phyloP scores from a whole-genome alignment of 108 stramenopile species.

The Fragilariopsis cylindrus region DNA sequence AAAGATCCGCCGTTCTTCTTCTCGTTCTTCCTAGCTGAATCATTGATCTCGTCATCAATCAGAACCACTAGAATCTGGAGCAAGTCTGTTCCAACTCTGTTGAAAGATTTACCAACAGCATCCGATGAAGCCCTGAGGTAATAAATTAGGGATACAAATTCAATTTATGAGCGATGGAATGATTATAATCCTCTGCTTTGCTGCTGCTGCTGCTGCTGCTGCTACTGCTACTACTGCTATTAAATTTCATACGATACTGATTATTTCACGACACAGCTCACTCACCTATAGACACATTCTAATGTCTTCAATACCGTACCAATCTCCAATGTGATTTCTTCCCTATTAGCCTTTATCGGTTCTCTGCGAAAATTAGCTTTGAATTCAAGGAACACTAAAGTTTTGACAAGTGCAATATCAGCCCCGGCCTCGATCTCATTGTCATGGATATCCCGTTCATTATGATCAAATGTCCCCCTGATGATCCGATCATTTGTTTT shows the following conservation, averaged over 20 bases:
- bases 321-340: conserved; percentile 39
- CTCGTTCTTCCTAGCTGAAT: neutral
- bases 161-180: neutral
- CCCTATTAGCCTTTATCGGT: conserved; percentile 17
- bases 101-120: conserved; percentile 42
- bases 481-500: too few relatives aligned
- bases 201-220: too few relatives aligned
- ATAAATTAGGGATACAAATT: neutral
- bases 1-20: neutral
- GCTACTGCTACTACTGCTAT: too few relatives aligned
- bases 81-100: conserved; percentile 43
- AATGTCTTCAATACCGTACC: conserved; percentile 36
- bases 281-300: conserved; percentile 46
- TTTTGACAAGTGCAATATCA: conserved; percentile 52
- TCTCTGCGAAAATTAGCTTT: conserved; percentile 24
- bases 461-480: conserved; percentile 43
- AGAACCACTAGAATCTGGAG: conserved; percentile 39
- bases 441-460: conserved; percentile 45
- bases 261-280: neutral
- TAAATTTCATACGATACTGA: too few relatives aligned
- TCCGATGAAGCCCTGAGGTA: conserved; percentile 32
- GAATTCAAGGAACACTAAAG: conserved; percentile 49
- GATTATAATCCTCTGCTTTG: too few relatives aligned
- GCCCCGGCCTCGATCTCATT: conserved; percentile 49
- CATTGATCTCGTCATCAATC: conserved; percentile 39